Base-by-base conservation (phyloP, 495 filamentous ascomycete species). In the Friedmanniomyces simplex region DNA sequence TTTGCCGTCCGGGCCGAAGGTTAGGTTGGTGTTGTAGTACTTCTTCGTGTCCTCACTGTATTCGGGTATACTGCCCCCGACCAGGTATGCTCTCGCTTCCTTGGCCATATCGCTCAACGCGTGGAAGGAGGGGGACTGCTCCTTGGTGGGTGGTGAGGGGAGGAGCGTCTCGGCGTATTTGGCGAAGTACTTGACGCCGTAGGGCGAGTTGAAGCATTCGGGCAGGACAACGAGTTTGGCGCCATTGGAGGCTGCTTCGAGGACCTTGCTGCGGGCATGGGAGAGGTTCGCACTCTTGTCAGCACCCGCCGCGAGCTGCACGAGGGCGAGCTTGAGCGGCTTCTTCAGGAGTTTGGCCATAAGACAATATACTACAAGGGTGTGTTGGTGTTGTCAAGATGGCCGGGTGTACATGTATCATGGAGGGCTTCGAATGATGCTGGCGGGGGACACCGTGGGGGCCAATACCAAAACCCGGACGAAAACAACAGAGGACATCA, bases 131-230 rank as follows among this genome's bases (percentile, higher is more conserved):
- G 91, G 90, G 0, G 82, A 82, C 57, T 88, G 78, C 6, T 80
- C 76, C 50, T 77, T 68, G 13, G 86, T 76, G 0, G 88, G 88
- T 5, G 89, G 87, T 0, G 83, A 86, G 1, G 88, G 87, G 10
- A 88, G 82, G 2, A 97, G 82, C 0, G 80, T 82, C 69, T 98
- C 93, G 61, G 93, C 90, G 68, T 96, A 96, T 55, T 83, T 79
- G 26, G 90, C 87, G 75, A 98, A 97, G 77, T 83, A 87, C 64
- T 89, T 79, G 57, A 82, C 88, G 61, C 91, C 91, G 74, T 96
- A 96, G n/a, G 91, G 91, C 13, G 85, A 90, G 77, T 96, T 96
- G 82, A 96, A 96, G 78, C 91, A 96, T 74, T 96, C 91, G 18
- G 81, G 82, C 25, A 84, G 72, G 21, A 81, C 85, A 55, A 89